A percentile compares a stretch with the other conserved stretches of the same genome.
Evolutionary conservation across 2,329 filamentous ascomycete species (phyloP).

Genomic region (Epichloe typhina): DNA sequence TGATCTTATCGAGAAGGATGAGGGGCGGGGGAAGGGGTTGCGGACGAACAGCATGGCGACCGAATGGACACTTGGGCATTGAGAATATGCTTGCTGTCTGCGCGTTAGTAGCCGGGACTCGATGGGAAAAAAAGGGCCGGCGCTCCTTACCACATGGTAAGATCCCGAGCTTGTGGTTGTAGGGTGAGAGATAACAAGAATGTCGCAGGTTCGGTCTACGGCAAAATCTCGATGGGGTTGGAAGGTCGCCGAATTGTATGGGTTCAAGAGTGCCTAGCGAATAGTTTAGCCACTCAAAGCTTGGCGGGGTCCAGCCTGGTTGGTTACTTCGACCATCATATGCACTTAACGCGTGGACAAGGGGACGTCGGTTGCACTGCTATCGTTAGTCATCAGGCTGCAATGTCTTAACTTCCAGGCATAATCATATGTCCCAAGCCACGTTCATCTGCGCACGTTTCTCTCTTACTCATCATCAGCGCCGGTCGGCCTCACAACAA

Average conservation of each 20-base stretch:
- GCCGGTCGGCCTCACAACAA: not conserved
- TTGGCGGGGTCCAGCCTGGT: not conserved
- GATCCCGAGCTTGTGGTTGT: not conserved
- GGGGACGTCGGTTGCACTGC: not conserved
- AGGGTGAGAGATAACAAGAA: not conserved
- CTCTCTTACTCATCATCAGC: not conserved
- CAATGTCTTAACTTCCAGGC: not conserved
- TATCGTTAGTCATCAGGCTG: not conserved
- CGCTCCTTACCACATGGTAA: constrained; percentile 23
- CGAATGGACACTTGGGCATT: constrained; percentile 96
- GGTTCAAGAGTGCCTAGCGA: too few relatives aligned
- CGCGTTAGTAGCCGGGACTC: not conserved
- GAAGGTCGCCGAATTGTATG: not conserved
- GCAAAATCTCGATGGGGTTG: not conserved
- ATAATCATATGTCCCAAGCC: not conserved
- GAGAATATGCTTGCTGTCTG: constrained; percentile 79
- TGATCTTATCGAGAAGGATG: not conserved
- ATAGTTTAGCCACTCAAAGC: not conserved
- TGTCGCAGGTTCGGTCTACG: not conserved
- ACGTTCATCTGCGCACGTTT: not conserved
- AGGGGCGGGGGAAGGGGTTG: not conserved
- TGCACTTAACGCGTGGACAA: too few relatives aligned
- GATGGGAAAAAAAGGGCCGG: too few relatives aligned
- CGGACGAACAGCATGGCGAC: constrained; percentile 74
- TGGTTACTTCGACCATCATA: too few relatives aligned